phyloP scores from a whole-genome alignment of 2,329 filamentous ascomycete species.

The Aspergillus brasiliensis region DNA sequence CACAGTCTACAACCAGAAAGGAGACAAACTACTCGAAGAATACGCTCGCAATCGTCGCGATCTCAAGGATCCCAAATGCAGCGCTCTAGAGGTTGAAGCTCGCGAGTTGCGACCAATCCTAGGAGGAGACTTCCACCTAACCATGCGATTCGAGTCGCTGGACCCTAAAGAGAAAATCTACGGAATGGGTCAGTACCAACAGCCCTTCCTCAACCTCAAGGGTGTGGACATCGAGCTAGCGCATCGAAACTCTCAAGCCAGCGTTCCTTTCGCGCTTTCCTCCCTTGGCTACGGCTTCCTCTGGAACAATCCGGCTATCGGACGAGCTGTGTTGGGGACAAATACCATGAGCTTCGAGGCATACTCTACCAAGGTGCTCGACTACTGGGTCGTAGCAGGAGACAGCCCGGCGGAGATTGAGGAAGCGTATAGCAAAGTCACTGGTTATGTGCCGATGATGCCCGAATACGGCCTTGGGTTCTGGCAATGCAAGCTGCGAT shows the following conservation, averaged over 20 bases:
- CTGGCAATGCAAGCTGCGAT: constrained; percentile 69
- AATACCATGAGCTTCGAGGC: constrained; percentile 66
- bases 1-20: constrained; percentile 48
- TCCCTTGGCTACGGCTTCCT: constrained; percentile 64
- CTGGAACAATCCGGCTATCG: constrained; percentile 68
- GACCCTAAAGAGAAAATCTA: constrained; percentile 62
- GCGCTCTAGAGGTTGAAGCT: constrained; percentile 58
- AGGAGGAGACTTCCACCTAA: constrained; percentile 60
- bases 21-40: constrained; percentile 54
- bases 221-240: constrained; percentile 65
- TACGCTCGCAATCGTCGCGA: constrained; percentile 56
- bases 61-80: constrained; percentile 59
- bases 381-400: constrained; percentile 67
- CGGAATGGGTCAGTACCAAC: constrained; percentile 71
- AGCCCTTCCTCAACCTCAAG: constrained; percentile 64
- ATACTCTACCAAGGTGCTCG: constrained; percentile 58
- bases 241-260: constrained; percentile 68
- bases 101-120: constrained; percentile 60
- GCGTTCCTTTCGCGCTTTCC: constrained; percentile 63
- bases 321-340: constrained; percentile 61
- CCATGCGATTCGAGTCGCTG: constrained; percentile 60
- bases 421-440: constrained; percentile 57
- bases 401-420: constrained; percentile 59
- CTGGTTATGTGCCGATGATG: constrained; percentile 66
- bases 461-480: constrained; percentile 69